Percentiles rank a stretch among this genome's conserved stretches.
Evolutionary conservation across 2,329 filamentous ascomycete species (phyloP).

Genomic region (Paraphaeosphaeria minitans): DNA sequence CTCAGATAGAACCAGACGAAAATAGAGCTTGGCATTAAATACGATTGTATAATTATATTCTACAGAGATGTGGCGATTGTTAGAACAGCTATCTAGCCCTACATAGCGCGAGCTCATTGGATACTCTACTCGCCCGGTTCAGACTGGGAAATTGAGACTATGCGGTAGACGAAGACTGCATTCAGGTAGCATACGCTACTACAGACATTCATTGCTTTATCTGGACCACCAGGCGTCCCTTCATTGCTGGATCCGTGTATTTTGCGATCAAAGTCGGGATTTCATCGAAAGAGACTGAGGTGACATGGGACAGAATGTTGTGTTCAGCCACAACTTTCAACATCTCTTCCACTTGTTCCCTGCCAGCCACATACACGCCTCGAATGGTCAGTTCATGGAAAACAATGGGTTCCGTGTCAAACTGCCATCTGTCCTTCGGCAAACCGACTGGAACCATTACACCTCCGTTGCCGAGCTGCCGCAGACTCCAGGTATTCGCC

Average conservation of each 20-base stretch:
- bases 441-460: slow-evolving; percentile 33
- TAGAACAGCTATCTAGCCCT: too few relatives aligned
- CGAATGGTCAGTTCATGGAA: slow-evolving; percentile 32
- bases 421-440: slow-evolving; percentile 31
- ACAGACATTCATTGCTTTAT: slow-evolving; percentile 12
- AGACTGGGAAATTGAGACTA: too few relatives aligned
- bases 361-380: slow-evolving; percentile 33
- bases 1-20: too few relatives aligned
- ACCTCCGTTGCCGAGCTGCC: slow-evolving; percentile 28
- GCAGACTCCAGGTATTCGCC: slow-evolving; percentile 32
- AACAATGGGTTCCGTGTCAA: slow-evolving; percentile 31
- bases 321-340: slow-evolving; percentile 28
- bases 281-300: slow-evolving; percentile 26
- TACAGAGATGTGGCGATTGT: too few relatives aligned
- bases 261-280: slow-evolving; percentile 26
- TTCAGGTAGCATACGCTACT: not conserved
- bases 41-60: too few relatives aligned
- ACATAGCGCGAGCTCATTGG: too few relatives aligned
- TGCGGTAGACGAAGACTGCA: too few relatives aligned
- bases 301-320: slow-evolving; percentile 28
- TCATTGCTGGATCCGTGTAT: slow-evolving; percentile 28
- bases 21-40: too few relatives aligned
- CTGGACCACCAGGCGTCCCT: slow-evolving; percentile 29
- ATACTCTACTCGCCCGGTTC: too few relatives aligned
- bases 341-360: slow-evolving; percentile 32